Conservation (phyloP, 306 rosid species). For the Vicia sativa region DNA sequence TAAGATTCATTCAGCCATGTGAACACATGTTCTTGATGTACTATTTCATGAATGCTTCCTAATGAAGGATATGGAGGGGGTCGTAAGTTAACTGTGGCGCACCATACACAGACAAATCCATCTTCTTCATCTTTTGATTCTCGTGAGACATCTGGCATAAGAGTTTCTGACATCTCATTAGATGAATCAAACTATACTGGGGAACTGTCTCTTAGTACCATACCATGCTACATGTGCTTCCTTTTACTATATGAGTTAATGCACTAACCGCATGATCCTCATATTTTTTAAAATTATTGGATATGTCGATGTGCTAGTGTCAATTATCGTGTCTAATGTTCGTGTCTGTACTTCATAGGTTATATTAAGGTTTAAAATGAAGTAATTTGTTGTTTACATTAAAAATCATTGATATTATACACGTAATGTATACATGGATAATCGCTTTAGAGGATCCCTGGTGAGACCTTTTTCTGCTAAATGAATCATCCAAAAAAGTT, state of each 20-base stretch:
- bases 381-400: too few relatives aligned
- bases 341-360: neutral
- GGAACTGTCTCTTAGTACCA: slow-evolving; percentile 48
- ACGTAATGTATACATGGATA: slow-evolving; percentile 56
- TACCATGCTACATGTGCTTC: slow-evolving; percentile 38
- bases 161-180: slow-evolving; percentile 35
- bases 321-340: too few relatives aligned
- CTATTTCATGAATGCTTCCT: slow-evolving; percentile 37
- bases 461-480: slow-evolving; percentile 67
- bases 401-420: too few relatives aligned
- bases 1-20: slow-evolving; percentile 21
- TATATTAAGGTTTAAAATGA: too few relatives aligned
- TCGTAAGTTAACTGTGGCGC: slow-evolving; percentile 9
- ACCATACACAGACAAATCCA: slow-evolving; percentile 26
- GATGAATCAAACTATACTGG: slow-evolving; percentile 49
- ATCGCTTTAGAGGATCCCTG: slow-evolving; percentile 62
- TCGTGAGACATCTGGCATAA: slow-evolving; percentile 31
- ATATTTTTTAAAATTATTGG: too few relatives aligned
- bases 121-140: slow-evolving; percentile 39
- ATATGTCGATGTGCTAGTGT: too few relatives aligned
- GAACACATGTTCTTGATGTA: slow-evolving; percentile 21
- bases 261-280: slow-evolving; percentile 44
- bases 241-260: slow-evolving; percentile 46
- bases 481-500: slow-evolving; percentile 74
- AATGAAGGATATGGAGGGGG: slow-evolving; percentile 50